A percentile compares a stretch with the other conserved stretches of the same genome.
Evolutionary conservation across 805 yeast species (phyloP).

Genomic region (Candida loeiensis): DNA sequence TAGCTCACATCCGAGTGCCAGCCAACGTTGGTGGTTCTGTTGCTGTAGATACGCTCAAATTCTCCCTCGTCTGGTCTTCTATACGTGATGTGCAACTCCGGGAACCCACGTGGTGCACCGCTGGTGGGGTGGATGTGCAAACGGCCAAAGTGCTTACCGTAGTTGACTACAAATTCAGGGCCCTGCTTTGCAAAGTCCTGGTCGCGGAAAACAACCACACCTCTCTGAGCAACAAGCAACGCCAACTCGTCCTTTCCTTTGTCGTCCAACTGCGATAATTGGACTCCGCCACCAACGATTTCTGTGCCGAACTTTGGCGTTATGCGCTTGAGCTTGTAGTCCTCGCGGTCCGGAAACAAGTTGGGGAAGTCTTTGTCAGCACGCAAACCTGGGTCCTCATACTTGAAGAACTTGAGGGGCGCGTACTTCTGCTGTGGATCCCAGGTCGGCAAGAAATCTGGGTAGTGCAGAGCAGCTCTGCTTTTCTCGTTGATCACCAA

Average conservation of each 20-base stretch:
- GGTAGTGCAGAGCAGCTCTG: constrained; percentile 35
- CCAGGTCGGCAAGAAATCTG: constrained; percentile 68
- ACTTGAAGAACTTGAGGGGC: constrained; percentile 53
- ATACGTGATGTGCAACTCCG: constrained; percentile 35
- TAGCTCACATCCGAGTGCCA: constrained; percentile 39
- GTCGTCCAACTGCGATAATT: constrained; percentile 50
- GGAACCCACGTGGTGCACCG: constrained; percentile 55
- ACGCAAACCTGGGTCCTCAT: constrained; percentile 58
- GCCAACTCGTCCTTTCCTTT: constrained; percentile 69
- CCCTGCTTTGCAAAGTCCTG: constrained; percentile 58
- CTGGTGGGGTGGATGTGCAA: constrained; percentile 72
- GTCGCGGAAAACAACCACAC: constrained; percentile 62
- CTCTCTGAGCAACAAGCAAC: constrained; percentile 61
- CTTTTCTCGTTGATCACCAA: constrained; percentile 43
- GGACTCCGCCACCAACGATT: constrained; percentile 47
- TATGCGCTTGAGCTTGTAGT: constrained; percentile 34
- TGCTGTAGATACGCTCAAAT: constrained; percentile 24
- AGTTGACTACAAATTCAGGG: constrained; percentile 47
- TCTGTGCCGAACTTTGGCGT: constrained; percentile 74
- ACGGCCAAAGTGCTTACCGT: constrained; percentile 64
- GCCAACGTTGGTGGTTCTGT: constrained; percentile 28
- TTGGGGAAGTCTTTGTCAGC: constrained; percentile 58
- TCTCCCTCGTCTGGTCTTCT: constrained; percentile 28
- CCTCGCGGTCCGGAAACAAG: constrained; percentile 41
- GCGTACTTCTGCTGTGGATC: constrained; percentile 53